Evolutionary conservation across 768 basidiomycete species (phyloP), one percentile per base, ranked within the genome.

Genomic region (Pulveroboletus frians): DNA sequence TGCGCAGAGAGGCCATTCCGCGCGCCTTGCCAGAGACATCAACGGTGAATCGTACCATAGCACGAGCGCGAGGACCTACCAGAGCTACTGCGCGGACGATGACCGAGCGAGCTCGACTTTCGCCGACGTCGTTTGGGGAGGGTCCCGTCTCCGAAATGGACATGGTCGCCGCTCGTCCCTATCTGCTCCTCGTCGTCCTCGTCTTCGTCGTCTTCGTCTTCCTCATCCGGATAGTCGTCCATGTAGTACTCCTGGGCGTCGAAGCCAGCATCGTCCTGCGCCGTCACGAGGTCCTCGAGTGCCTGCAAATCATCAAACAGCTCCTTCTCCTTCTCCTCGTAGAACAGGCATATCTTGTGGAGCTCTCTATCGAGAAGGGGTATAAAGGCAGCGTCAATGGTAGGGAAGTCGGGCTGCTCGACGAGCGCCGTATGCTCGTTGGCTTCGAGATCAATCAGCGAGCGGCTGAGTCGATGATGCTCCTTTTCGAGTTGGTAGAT

Each of bases 401-500:
- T 60, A 35, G 72, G 58, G 5, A 59, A 31, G 32, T 71, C 63
- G 8, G 52, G 60, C 17, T 68, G 60, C 7, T 69, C 68, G 32
- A 88, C 74, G 26, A 92, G 74, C 1, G 79, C 67, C 3, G 79
- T 75, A 7, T 56, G 72, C 60, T 88, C 85, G 49, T 77, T 79
- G 10, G 83, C 73, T 58, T 90, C 88, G 36, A 85, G 58, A 64
- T 92, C 88, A 39, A 60, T 65, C 45, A 69, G 71, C 11, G 65
- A 49, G 11, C 61, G 51, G 9, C 70, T 67, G 17, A 75, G 71
- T 3, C 71, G 74, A 38, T 76, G 75, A 48, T 89, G 81, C 52
- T 83, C 78, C 66, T 88, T 90, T 71, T 92, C 90, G 21, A 92
- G 75, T 55, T 85, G 83, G 72, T 93, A 93, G 31, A 94, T 85